Conservation (phyloP, 2,329 filamentous ascomycete genomes). For the Sarocladiaceae sp. region DNA sequence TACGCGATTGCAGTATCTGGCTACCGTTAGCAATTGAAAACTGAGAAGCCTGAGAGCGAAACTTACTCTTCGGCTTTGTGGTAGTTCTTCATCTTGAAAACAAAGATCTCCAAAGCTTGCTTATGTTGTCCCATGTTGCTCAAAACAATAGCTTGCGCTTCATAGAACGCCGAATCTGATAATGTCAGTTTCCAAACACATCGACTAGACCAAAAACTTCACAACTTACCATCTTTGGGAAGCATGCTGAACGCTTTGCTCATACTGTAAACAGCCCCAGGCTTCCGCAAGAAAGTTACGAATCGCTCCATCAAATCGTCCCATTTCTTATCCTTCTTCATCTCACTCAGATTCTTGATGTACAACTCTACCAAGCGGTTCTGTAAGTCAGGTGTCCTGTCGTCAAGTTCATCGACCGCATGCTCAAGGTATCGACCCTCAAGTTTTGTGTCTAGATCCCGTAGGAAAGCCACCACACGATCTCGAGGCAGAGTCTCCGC, state of each 20-base stretch:
- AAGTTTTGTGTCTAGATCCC: conserved; percentile 62
- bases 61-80: conserved; percentile 87
- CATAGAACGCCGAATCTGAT: conserved; percentile 78
- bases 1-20: conserved; percentile 82
- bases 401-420: conserved; percentile 80
- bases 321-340: conserved; percentile 45
- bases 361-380: conserved; percentile 72
- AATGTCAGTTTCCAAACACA: conserved; percentile 11
- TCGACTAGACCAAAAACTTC: background rate
- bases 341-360: conserved; percentile 52
- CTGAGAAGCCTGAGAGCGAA: background rate
- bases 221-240: conserved; percentile 67
- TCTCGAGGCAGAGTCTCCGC: conserved; percentile 83
- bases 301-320: conserved; percentile 61
- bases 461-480: conserved; percentile 70
- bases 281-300: conserved; percentile 58
- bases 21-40: background rate
- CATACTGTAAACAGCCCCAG: conserved; percentile 59
- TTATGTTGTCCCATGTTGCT: conserved; percentile 95
- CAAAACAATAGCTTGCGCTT: conserved; percentile 83
- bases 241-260: conserved; percentile 73
- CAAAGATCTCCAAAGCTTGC: conserved; percentile 94
- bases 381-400: conserved; percentile 81
- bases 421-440: conserved; percentile 86
- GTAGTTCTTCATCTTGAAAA: conserved; percentile 87